Conservation (phyloP, 179 eudicot genomes). For the Silene coronaria region DNA sequence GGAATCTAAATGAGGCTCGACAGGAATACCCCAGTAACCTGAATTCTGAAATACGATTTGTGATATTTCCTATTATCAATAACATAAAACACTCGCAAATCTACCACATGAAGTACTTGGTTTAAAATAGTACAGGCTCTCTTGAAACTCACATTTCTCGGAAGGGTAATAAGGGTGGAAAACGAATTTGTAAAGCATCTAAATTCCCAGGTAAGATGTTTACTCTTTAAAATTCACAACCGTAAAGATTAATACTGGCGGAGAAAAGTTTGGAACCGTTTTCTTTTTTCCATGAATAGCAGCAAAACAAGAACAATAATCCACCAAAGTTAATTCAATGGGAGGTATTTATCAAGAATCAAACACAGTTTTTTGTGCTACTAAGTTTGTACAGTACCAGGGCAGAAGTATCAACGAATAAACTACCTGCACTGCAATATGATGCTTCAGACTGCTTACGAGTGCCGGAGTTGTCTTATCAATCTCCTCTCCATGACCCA, state of each 20-base stretch:
- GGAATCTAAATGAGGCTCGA: neutral
- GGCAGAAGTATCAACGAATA: neutral
- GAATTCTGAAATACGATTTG: too few relatives aligned
- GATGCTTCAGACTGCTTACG: constrained; percentile 49
- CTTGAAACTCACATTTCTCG: too few relatives aligned
- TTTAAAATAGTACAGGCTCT: too few relatives aligned
- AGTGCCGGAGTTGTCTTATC: constrained; percentile 78
- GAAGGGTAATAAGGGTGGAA: neutral
- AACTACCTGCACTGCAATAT: constrained; percentile 82
- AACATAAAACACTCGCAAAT: too few relatives aligned
- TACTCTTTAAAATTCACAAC: too few relatives aligned
- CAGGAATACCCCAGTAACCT: too few relatives aligned
- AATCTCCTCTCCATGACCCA: constrained; percentile 92
- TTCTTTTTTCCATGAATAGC: neutral
- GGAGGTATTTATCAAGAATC: neutral
- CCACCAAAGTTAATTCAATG: neutral
- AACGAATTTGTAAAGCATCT: too few relatives aligned
- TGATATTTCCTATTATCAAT: too few relatives aligned
- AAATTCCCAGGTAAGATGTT: too few relatives aligned
- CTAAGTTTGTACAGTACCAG: neutral
- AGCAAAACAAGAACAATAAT: neutral
- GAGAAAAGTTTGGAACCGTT: too few relatives aligned
- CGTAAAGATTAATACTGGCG: neutral
- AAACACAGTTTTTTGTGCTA: neutral
- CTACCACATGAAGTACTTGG: too few relatives aligned